Conservation (phyloP, 1,284 basidiomycete species). For the Rugosomyces carneus region DNA sequence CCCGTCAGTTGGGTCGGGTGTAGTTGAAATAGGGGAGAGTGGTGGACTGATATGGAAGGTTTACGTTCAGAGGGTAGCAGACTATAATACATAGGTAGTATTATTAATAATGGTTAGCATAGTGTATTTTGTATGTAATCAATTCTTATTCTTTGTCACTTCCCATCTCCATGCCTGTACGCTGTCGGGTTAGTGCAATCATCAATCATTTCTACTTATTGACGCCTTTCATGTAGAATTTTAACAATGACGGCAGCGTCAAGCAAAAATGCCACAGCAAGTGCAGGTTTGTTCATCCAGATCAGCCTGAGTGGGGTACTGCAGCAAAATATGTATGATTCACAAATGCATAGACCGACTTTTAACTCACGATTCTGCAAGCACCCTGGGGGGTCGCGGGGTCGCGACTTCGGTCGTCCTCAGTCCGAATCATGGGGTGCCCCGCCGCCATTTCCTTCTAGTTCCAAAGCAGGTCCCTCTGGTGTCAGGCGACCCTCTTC, state of each 20-base stretch:
- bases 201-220: not conserved
- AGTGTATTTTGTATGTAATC: slow-evolving; percentile 5
- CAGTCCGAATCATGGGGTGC: slow-evolving; percentile 3
- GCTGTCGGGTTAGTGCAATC: slow-evolving; percentile 8
- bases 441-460: not conserved
- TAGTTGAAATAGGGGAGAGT: slow-evolving; percentile 65
- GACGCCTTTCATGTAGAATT: slow-evolving; percentile 17
- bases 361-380: not conserved
- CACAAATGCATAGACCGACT: not conserved
- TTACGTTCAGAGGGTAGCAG: slow-evolving; percentile 44
- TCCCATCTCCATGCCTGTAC: not conserved
- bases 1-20: slow-evolving; percentile 45
- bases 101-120: not conserved
- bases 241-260: slow-evolving; percentile 21
- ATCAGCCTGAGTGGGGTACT: slow-evolving; percentile 18
- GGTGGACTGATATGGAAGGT: slow-evolving; percentile 62
- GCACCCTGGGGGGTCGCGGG: slow-evolving; percentile 5
- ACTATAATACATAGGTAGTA: slow-evolving; percentile 1
- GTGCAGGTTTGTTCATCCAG: slow-evolving; percentile 26
- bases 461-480: slow-evolving; percentile 5
- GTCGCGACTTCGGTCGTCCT: slow-evolving; percentile 1
- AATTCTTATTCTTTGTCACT: not conserved
- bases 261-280: slow-evolving; percentile 10
- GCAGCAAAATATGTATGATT: slow-evolving; percentile 7
- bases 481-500: slow-evolving; percentile 1